Evolutionary conservation across 345 rosid genomes (phyloP), one percentile per base, ranked within the genome.

Genomic region (Eucalyptus polybractea): DNA sequence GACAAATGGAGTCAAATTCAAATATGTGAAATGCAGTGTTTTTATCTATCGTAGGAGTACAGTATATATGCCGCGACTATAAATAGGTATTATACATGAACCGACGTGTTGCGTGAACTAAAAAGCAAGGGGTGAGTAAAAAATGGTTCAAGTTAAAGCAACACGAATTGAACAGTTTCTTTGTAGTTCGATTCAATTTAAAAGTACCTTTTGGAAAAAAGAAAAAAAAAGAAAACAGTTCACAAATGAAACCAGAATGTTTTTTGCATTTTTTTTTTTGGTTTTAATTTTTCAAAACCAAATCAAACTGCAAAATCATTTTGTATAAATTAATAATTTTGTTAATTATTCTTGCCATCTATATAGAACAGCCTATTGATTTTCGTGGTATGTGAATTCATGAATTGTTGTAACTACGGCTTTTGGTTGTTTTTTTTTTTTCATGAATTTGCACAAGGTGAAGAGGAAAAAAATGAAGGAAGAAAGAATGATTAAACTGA

Each of bases 21-120:
- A 44, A 44, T 44, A 44, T 44, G 45, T 44, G 45, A 44, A 44
- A 44, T 44, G 45, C 45, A 44, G 45, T 44, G 45, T 44, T 44
- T n/a, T n/a, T 24, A 56, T 56, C 6, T 56, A 22, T 4, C 1
- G 6, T 56, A 56, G 27, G 62, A 56, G 62, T 8, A 56, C 62
- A 10, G 27, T 56, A 56, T 56, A 9, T 56, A 22, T 22, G 62
- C 27, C 1, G 9, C 62, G 4, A 56, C 25, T 56, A 56, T 56
- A 56, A 56, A 56, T 56, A 56, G 27, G 27, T 56, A 56, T 24
- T 56, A 1, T 10, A 56, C 27, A 56, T 56, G 27, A 56, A 56
- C 62, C 25, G 9, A 56, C 0, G 27, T 56, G 62, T 56, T 24
- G 62, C 3, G 6, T 6, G 62, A 10, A 0, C 4, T 8, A 0